Conservation (phyloP, 129 eudicot genomes). For the Flaveria trinervia region DNA sequence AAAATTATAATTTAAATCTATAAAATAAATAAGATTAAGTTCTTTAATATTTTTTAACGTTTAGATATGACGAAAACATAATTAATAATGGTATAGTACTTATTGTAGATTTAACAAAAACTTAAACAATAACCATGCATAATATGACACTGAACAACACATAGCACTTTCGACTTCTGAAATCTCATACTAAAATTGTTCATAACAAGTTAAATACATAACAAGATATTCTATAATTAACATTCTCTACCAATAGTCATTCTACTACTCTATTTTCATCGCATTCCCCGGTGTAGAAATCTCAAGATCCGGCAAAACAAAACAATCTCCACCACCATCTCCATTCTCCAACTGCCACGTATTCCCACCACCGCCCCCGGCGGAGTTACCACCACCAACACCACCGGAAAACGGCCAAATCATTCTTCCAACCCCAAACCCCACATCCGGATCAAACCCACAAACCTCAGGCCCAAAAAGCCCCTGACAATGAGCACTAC, state of each 20-base stretch:
- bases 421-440: constrained; percentile 54
- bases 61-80: too few species aligned
- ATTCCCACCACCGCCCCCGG: constrained; percentile 24
- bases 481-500: constrained; percentile 31
- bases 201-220: background rate
- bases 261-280: constrained; percentile 24
- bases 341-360: constrained; percentile 39
- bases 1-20: too few species aligned
- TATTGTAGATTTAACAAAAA: too few species aligned
- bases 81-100: too few species aligned
- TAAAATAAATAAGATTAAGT: too few species aligned
- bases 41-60: too few species aligned
- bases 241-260: background rate
- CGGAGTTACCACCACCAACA: constrained; percentile 17
- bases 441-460: constrained; percentile 45
- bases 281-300: constrained; percentile 42
- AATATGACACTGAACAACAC: background rate
- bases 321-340: constrained; percentile 36
- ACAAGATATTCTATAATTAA: background rate
- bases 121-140: background rate
- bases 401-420: constrained; percentile 58
- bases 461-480: constrained; percentile 46
- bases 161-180: background rate
- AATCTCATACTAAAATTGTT: background rate
- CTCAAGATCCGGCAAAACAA: constrained; percentile 45